Evolutionary conservation across 1,284 basidiomycete species (phyloP), one percentile per base, ranked within the genome.

Genomic region (Heterobasidion annosum): DNA sequence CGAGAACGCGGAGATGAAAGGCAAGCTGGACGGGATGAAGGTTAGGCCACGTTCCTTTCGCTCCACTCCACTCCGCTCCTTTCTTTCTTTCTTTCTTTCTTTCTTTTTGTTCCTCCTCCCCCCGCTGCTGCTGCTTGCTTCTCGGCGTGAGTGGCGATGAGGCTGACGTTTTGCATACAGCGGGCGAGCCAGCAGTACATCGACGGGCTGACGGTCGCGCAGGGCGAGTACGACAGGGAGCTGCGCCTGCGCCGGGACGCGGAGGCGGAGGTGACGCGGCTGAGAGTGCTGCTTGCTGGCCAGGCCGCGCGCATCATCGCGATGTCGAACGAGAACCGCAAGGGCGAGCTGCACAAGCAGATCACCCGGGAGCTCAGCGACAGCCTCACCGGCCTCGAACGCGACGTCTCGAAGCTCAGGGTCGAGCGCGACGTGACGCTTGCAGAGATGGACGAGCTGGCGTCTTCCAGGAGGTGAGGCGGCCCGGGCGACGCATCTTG

Each of bases 201-300:
- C 56, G 90, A 95, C 59, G 95, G 96, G 13, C 75, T 98, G 54
- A 88, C 86, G 0, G 90, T 94, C 44, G 95, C 96, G 1, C 90
- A 93, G 60, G 86, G 89, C 52, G 95, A 98, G 67, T 98, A 95
- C 65, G 93, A 97, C 67, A 83, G 82, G 55, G 95, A 98, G 69
- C 77, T 93, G 48, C 84, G 89, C 54, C 83, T 87, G 34, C 81
- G 95, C 18, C 82, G 88, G 19, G 94, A 97, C 59, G 91, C 92
- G 2, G 94, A 98, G 71, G 85, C 89, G 0, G 93, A 97, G 71
- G 90, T 98, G 59, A 88, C 85, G 15, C 80, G 89, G 50, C 73
- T 99, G 40, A 78, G 92, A 47, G 82, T 92, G 33, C 78, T 95
- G 57, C 75, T 98, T 13, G 91, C 93, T 54, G 91, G 93, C 5